phyloP scores from a whole-genome alignment of 164 flowering plant species.

The Euptelea pleiosperma region DNA sequence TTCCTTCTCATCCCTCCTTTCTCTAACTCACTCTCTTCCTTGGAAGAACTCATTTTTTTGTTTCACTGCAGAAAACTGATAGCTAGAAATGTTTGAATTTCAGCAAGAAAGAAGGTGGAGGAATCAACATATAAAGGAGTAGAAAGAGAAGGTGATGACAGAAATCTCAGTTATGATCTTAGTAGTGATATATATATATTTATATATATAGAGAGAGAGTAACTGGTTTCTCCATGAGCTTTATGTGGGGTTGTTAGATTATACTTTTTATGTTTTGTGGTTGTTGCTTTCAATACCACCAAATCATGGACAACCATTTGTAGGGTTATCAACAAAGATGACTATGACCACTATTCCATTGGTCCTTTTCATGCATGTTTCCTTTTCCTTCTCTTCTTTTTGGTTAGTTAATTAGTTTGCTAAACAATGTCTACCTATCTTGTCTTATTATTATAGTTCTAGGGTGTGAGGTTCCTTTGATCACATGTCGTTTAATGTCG shows the following conservation, averaged over 20 bases:
- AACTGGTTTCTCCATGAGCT: background rate
- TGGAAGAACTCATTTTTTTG: slow-evolving; percentile 21
- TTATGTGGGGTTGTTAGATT: slow-evolving; percentile 6
- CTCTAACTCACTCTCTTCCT: slow-evolving; percentile 11
- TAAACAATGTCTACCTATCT: no score
- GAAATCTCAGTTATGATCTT: slow-evolving; percentile 2
- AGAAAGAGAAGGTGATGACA: background rate
- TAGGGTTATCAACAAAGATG: slow-evolving; percentile 11
- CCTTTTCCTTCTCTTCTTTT: background rate
- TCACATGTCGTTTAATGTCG: background rate
- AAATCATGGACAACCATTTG: slow-evolving; percentile 13
- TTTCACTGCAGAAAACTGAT: background rate
- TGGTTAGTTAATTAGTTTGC: slow-evolving; percentile 2
- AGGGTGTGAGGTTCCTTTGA: background rate
- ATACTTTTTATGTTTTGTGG: background rate
- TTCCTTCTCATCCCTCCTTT: slow-evolving; percentile 15
- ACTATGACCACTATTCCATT: background rate
- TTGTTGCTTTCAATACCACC: slow-evolving; percentile 10
- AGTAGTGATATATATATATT: background rate
- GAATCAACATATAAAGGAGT: background rate
- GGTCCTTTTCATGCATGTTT: slow-evolving; percentile 1
- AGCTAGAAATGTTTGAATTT: background rate
- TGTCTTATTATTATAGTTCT: background rate
- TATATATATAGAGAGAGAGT: background rate
- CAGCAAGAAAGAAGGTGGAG: background rate